Evolutionary conservation across 2,329 filamentous ascomycete genomes (phyloP), one percentile per base, ranked within the genome.

Genomic region (Aspergillus luchuensis): DNA sequence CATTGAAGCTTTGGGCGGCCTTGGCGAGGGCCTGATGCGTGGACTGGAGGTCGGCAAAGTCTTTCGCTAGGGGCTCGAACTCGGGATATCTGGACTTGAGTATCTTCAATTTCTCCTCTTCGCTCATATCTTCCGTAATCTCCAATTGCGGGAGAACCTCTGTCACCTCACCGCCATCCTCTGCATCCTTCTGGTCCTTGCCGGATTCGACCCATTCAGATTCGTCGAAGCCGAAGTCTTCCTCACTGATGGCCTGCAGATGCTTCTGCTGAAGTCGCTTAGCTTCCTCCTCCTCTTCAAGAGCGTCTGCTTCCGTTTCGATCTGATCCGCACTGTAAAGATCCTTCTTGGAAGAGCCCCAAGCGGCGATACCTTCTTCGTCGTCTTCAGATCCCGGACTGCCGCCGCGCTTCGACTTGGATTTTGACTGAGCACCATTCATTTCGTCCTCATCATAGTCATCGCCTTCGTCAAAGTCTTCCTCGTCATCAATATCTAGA

Each of bases 171-270:
- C 87, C 85, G 23, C 74, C 72, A 5, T 65, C 79, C 61, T 81
- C 60, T 53, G 79, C 80, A 21, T 82, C 80, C 15, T 81, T 81
- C 3, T 79, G 73, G 4, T 69, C 77, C 63, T 79, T 76, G 50
- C 82, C 83, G 15, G 82, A 79, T 25, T 84, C 86, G 39, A 89
- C 74, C 95, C 94, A 98, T 67, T 96, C 92, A 45, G 87, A 85
- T 71, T 96, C 91, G 69, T 98, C 92, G 66, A 98, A 96, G 8
- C 92, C 89, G 72, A 97, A 99, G 73, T 99, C 95, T 41, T 90
- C 90, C 67, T 96, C 93, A 5, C 87, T 86, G 91, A 99, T 95
- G 66, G 90, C 89, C 67, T 92, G 85, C 23, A 98, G 78, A 73
- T 95, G 94, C 82, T 97, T 97, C 77, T 92, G 88, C 75, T 98